Conservation (phyloP, 495 filamentous ascomycete genomes). For the Pseudevernia furfuracea region DNA sequence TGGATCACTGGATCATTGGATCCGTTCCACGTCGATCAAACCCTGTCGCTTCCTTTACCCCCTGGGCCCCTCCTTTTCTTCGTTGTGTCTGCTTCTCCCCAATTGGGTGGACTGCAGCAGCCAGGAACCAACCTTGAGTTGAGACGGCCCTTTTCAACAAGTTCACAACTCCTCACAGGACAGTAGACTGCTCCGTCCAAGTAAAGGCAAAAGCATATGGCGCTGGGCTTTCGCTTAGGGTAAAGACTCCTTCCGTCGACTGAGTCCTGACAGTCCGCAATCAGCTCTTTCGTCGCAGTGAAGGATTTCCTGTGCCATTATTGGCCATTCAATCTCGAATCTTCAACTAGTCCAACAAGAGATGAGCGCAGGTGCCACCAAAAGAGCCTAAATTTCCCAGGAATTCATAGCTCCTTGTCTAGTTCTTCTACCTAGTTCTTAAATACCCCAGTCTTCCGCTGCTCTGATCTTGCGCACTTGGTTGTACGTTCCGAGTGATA, state of each 20-base stretch:
- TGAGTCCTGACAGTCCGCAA: background rate
- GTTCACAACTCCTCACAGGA: background rate
- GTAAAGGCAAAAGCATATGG: background rate
- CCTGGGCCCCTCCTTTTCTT: background rate
- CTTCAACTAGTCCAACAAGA: background rate
- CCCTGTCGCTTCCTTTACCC: background rate
- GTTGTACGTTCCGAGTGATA: background rate
- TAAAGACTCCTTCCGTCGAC: background rate
- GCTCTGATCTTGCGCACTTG: background rate
- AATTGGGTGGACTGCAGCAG: background rate
- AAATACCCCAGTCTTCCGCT: background rate
- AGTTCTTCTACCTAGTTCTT: background rate
- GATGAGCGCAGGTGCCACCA: background rate
- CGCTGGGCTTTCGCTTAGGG: background rate
- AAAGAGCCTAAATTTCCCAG: slow-evolving; percentile 5
- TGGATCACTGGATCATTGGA: background rate
- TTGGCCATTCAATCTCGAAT: background rate
- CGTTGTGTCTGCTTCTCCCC: background rate
- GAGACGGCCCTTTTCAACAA: background rate
- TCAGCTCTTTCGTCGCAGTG: background rate
- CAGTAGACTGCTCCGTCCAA: background rate
- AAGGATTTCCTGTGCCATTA: background rate
- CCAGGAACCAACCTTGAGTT: background rate
- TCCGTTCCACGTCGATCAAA: slow-evolving; percentile 4
- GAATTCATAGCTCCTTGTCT: slow-evolving; percentile 10